Conservation (phyloP, 2,329 filamentous ascomycete genomes). For the Fusarium cicatricum region DNA sequence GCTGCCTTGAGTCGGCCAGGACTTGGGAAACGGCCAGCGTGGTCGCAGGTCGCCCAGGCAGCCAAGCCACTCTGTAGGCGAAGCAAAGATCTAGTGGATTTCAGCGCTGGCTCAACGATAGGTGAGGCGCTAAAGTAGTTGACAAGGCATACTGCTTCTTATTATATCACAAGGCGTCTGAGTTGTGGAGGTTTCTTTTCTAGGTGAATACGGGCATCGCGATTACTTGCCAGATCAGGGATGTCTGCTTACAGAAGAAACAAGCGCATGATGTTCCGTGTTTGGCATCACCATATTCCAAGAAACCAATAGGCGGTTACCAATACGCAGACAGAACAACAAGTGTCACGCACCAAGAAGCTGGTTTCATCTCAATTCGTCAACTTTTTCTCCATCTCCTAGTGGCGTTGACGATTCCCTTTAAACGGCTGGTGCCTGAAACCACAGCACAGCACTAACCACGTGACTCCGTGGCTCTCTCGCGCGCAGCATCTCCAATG, state of each 20-base stretch:
- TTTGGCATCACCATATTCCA: not conserved
- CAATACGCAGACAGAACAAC: not conserved
- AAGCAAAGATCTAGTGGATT: constrained; percentile 31
- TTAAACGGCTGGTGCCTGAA: constrained; percentile 5
- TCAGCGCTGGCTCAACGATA: constrained; percentile 21
- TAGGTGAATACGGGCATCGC: not conserved
- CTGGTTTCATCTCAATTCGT: not conserved
- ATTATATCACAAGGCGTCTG: constrained; percentile 1
- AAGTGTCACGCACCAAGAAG: not conserved
- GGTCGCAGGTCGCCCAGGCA: constrained; percentile 30
- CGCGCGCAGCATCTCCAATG: constrained; percentile 27
- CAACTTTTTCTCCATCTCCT: not conserved
- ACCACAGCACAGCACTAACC: not conserved
- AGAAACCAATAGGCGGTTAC: not conserved
- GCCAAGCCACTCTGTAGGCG: constrained; percentile 26
- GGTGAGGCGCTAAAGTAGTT: not conserved
- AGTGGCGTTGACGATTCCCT: not conserved
- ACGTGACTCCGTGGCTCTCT: constrained; percentile 41
- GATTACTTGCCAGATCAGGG: not conserved
- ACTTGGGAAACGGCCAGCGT: constrained; percentile 31
- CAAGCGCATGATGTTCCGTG: not conserved
- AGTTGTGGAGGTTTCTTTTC: not conserved
- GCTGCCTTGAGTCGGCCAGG: constrained; percentile 37
- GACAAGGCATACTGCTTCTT: constrained; percentile 3
- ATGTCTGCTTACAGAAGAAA: too few species aligned